These are phyloP conservation scores for Lactarius akahatsu DNA, from an alignment of 768 basidiomycete genomes.

Conservation along the genomic window DNA sequence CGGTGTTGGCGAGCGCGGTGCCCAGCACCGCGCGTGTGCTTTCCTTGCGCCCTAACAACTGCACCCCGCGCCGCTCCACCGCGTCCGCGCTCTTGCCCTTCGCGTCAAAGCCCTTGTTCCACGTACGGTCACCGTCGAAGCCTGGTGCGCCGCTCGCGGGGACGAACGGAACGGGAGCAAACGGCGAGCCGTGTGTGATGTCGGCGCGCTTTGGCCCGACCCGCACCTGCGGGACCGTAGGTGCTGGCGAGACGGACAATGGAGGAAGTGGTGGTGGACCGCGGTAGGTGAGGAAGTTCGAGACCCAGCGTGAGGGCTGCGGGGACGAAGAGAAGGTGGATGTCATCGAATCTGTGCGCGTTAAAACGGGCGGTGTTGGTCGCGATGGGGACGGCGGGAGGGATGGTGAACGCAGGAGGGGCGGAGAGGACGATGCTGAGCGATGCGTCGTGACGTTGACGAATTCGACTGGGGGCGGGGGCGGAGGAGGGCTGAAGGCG, in stretches of 20 bases:
- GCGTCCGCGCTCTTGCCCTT: constrained; percentile 35
- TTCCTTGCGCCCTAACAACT: constrained; percentile 55
- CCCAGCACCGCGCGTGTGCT: constrained; percentile 54
- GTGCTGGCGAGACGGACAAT: neutral
- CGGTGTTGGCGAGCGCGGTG: constrained; percentile 56
- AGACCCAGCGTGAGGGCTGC: constrained; percentile 52
- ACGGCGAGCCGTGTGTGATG: constrained; percentile 51
- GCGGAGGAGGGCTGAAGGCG: constrained; percentile 5
- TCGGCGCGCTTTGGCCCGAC: constrained; percentile 20
- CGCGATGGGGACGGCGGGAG: constrained; percentile 37
- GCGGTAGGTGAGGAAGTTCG: constrained; percentile 43
- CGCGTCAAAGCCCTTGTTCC: constrained; percentile 64
- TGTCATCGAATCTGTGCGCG: constrained; percentile 34
- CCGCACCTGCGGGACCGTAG: constrained; percentile 19
- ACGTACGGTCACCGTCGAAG: constrained; percentile 59
- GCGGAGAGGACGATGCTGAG: constrained; percentile 24
- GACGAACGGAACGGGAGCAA: constrained; percentile 45
- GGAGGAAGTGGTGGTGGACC: constrained; percentile 15
- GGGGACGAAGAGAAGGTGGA: constrained; percentile 45
- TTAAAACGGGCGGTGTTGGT: constrained; percentile 38
- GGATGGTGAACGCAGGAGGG: constrained; percentile 33
- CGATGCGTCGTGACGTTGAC: constrained; percentile 8
- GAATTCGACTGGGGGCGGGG: constrained; percentile 16
- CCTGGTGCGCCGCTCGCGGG: constrained; percentile 72
- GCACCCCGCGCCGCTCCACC: constrained; percentile 43